Evolutionary conservation across 371 early-diverging fungal species (phyloP), one percentile per base, ranked within the genome.

Genomic region (Rhizomucor miehei): DNA sequence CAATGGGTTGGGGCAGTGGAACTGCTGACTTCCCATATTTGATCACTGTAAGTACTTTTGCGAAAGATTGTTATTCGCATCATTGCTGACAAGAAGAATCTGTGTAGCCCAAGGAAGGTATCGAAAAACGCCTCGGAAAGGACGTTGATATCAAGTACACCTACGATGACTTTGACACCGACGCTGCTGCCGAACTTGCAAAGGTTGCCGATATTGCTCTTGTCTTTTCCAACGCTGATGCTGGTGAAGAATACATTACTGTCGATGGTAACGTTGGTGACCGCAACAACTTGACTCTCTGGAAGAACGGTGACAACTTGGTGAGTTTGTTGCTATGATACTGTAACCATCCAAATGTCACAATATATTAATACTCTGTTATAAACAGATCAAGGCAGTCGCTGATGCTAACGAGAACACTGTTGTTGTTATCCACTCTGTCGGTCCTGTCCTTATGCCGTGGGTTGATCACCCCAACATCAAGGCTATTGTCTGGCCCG

Each of bases 1-100:
- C 85, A 39, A 69, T 75, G 59, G 86, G 86, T 17, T 84, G 86
- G 84, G 87, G 87, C 1, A 79, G 79, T 44, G 87, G 87, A 44
- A 76, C 84, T 16, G 60, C 75, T 21, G 56, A 66, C n/a, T 87
- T 75, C 67, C 79, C 84, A 16, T 85, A 84, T 56, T 36, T 85
- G n/a, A 60, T 84, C 45, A 69, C 74, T 5, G 70, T 73, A 62
- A 57, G 65, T 14, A 10, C 16, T n/a, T 47, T 20, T n/a, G 19
- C 25, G 12, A 25, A 11, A 25, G 6, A 3, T 20, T 43, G 16
- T 6, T 1, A n/a, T 36, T 21, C 9, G 37, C 2, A 45, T n/a
- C 6, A 9, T n/a, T 1, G 14, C 3, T 21, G 4, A 44, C 14
- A 34, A 19, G 13, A 14, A 8, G 10, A 43, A 35, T 34, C 4